phyloP scores from a whole-genome alignment of 2,329 filamentous ascomycete species.

The Fusarium paranaense region DNA sequence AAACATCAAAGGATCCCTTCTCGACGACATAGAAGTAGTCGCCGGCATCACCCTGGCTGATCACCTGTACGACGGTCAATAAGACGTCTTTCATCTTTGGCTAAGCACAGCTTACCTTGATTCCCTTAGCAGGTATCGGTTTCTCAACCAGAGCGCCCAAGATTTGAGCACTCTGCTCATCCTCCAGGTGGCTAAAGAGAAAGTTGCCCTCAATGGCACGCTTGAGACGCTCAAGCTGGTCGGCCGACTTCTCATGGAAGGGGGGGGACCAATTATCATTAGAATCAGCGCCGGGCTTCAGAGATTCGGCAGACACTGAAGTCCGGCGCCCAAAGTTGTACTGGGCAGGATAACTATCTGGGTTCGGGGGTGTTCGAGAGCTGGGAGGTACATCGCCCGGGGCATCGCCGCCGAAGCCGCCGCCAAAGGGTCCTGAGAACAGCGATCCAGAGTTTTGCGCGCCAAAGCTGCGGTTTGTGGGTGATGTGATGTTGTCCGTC shows the following conservation, averaged over 20 bases:
- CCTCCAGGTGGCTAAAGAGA: slow-evolving; percentile 92
- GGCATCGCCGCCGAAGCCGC: slow-evolving; percentile 57
- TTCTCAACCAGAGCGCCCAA: slow-evolving; percentile 94
- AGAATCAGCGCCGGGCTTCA: slow-evolving; percentile 86
- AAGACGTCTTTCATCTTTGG: not conserved
- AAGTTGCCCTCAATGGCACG: slow-evolving; percentile 90
- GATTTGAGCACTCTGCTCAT: slow-evolving; percentile 89
- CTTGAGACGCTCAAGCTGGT: slow-evolving; percentile 84
- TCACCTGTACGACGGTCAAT: slow-evolving; percentile 72
- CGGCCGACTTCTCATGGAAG: slow-evolving; percentile 81
- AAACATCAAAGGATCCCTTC: slow-evolving; percentile 88
- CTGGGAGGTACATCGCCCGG: slow-evolving; percentile 59
- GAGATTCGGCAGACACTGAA: slow-evolving; percentile 95
- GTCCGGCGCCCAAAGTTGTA: slow-evolving; percentile 95
- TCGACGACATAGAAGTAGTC: slow-evolving; percentile 99
- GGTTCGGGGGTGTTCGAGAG: slow-evolving; percentile 62
- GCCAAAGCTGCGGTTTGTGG: slow-evolving; percentile 73
- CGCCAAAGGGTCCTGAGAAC: slow-evolving; percentile 66
- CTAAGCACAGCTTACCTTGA: slow-evolving; percentile 64
- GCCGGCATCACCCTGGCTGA: slow-evolving; percentile 93
- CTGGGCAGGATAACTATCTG: slow-evolving; percentile 85
- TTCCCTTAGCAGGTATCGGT: slow-evolving; percentile 90
- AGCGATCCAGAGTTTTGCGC: slow-evolving; percentile 49
- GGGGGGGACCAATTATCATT: slow-evolving; percentile 94
- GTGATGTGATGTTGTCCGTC: slow-evolving; percentile 79